A percentile compares a stretch with the other conserved stretches of the same genome.
Conservation (phyloP, 495 filamentous ascomycete species). For the Copromyces sp. region DNA sequence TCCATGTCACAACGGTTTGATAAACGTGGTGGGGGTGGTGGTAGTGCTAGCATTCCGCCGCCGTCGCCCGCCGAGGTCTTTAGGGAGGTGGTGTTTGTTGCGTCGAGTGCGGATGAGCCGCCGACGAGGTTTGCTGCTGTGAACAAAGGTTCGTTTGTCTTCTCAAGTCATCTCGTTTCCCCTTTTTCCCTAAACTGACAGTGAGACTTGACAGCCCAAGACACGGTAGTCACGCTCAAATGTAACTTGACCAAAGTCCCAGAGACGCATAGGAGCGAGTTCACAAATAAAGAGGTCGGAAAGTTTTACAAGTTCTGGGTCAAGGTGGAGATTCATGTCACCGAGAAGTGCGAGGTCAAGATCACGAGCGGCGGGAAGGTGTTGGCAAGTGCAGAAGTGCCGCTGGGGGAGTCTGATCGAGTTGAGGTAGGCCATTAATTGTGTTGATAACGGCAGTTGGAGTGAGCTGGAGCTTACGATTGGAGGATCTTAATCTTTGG, state of each 20-base stretch:
- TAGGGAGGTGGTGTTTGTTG: slow-evolving; percentile 16
- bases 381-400: slow-evolving; percentile 3
- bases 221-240: slow-evolving; percentile 2
- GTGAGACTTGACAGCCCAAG: slow-evolving; percentile 2
- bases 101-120: slow-evolving; percentile 8
- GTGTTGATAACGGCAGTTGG: neutral
- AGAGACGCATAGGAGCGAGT: neutral
- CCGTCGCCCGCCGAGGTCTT: neutral
- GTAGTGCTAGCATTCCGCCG: neutral
- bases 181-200: neutral
- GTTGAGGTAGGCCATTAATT: neutral
- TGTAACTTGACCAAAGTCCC: slow-evolving; percentile 17
- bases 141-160: slow-evolving; percentile 2
- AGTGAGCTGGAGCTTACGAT: neutral
- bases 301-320: slow-evolving; percentile 15
- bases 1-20: neutral
- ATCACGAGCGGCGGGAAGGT: slow-evolving; percentile 11
- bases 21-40: neutral
- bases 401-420: neutral
- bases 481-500: neutral
- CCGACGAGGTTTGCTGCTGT: slow-evolving; percentile 8
- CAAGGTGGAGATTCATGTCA: slow-evolving; percentile 11
- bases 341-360: slow-evolving; percentile 10
- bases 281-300: slow-evolving; percentile 2
- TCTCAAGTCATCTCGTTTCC: too few species aligned